phyloP scores from a whole-genome alignment of 495 filamentous ascomycete genomes.

The Bathelium albidoporum region DNA sequence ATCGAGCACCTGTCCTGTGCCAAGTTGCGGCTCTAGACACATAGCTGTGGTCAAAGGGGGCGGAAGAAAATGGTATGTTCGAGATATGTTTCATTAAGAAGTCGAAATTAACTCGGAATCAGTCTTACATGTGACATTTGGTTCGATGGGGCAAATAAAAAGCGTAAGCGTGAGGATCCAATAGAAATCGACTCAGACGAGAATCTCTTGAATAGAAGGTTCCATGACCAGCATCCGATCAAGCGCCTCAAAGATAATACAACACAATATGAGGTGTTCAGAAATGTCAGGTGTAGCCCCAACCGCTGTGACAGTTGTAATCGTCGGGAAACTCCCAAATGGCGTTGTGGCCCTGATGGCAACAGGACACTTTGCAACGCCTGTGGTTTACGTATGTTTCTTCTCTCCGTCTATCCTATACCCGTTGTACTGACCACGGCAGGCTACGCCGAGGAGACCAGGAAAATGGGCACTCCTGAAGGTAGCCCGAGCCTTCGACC shows the following conservation, averaged over 20 bases:
- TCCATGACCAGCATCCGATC: not conserved
- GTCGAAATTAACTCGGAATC: not conserved
- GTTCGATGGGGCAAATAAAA: not conserved
- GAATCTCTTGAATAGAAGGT: not conserved
- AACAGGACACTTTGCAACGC: slow-evolving; percentile 95
- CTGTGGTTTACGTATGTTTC: slow-evolving; percentile 57
- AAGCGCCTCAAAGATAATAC: not conserved
- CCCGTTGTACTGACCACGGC: not conserved
- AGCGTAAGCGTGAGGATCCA: not conserved
- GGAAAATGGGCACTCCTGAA: slow-evolving; percentile 41
- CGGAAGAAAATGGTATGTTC: not conserved
- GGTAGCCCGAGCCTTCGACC: not conserved
- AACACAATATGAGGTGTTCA: not conserved
- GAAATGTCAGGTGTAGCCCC: slow-evolving; percentile 32
- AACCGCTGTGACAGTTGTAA: slow-evolving; percentile 98
- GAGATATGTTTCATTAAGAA: not conserved
- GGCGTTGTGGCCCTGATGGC: slow-evolving; percentile 91
- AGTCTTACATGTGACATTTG: not conserved
- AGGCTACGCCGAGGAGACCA: slow-evolving; percentile 87
- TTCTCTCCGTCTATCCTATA: not conserved
- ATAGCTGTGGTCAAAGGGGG: not conserved
- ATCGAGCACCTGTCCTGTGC: not conserved
- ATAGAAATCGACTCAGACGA: not conserved
- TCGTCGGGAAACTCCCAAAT: slow-evolving; percentile 93
- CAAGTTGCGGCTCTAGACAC: too few species aligned